A percentile compares a stretch with the other conserved stretches of the same genome.
phyloP scores from a whole-genome alignment of 176 grass and related monocot species.

The Avena sativa region DNA sequence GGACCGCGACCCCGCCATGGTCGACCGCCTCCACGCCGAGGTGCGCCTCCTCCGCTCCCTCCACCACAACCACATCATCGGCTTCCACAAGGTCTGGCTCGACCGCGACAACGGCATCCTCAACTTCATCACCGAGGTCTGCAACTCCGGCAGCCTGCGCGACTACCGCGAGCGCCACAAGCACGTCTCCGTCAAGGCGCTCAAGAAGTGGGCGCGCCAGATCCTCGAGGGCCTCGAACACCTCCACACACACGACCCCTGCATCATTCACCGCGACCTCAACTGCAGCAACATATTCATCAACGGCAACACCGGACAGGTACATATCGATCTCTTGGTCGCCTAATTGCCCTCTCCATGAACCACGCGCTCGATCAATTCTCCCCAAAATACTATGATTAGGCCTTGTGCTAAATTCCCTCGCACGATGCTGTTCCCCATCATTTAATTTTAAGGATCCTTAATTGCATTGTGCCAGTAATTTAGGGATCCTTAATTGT shows the following conservation, averaged over 20 bases:
- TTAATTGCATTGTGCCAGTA: neutral
- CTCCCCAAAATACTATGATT: neutral
- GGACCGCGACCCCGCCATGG: constrained; percentile 63
- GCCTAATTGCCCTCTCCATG: too few species aligned
- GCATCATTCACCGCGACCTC: constrained; percentile 20
- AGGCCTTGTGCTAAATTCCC: neutral
- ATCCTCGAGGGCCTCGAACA: constrained; percentile 59
- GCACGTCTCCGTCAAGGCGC: constrained; percentile 86
- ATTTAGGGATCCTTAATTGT: neutral
- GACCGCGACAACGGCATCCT: constrained; percentile 69
- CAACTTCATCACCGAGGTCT: constrained; percentile 99
- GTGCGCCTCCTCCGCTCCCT: constrained; percentile 82
- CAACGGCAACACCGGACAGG: constrained; percentile 40
- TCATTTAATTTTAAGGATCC: neutral
- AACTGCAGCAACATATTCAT: constrained; percentile 22
- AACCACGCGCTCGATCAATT: neutral
- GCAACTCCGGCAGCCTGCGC: constrained; percentile 86
- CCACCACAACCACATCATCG: constrained; percentile 86
- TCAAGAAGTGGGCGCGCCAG: constrained; percentile 26
- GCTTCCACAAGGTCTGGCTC: constrained; percentile 81
- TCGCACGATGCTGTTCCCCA: neutral
- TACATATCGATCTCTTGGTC: neutral
- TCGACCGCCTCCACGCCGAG: constrained; percentile 77
- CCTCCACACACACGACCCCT: constrained; percentile 56
- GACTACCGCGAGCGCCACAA: constrained; percentile 83